phyloP scores from a whole-genome alignment of 441 rosid species.

The Brassica hybrid region DNA sequence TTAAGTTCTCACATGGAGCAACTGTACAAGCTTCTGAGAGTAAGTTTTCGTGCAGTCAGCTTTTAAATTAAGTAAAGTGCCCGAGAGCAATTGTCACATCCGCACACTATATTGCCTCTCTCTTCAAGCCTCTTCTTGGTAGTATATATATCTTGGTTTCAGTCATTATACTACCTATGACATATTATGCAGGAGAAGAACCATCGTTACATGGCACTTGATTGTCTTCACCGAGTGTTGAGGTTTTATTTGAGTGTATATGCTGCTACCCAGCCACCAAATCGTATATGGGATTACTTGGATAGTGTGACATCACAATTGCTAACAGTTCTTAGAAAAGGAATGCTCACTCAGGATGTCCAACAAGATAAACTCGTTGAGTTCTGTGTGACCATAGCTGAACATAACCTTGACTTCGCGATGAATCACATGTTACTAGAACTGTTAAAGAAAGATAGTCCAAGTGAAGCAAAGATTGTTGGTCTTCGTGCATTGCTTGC shows the following conservation, averaged over 20 bases:
- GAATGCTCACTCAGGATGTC: conserved; percentile 95
- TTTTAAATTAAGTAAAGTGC: conserved; percentile 20
- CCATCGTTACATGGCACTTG: conserved; percentile 98
- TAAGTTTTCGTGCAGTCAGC: conserved; percentile 50
- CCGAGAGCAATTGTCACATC: conserved; percentile 13
- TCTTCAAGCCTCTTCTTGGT: conserved; percentile 19
- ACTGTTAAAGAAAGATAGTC: conserved; percentile 96
- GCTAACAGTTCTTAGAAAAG: conserved; percentile 87
- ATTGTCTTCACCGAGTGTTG: conserved; percentile 97
- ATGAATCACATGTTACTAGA: conserved; percentile 99
- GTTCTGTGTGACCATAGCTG: conserved; percentile 96
- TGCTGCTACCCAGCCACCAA: conserved; percentile 93
- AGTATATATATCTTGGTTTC: conserved; percentile 31
- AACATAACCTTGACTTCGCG: conserved; percentile 98
- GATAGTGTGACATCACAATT: conserved; percentile 99
- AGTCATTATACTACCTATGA: conserved; percentile 18
- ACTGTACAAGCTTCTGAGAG: conserved; percentile 95
- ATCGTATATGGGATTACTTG: conserved; percentile 96
- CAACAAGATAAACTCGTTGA: conserved; percentile 99
- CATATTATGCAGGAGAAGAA: conserved; percentile 83
- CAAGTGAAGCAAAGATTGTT: conserved; percentile 96
- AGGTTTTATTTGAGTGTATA: conserved; percentile 96
- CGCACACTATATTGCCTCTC: conserved; percentile 16
- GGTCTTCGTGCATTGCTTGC: conserved; percentile 98
- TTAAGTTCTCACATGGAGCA: conserved; percentile 98